Conservation (phyloP, 2,329 filamentous ascomycete genomes). For the Seiridium unicorne region DNA sequence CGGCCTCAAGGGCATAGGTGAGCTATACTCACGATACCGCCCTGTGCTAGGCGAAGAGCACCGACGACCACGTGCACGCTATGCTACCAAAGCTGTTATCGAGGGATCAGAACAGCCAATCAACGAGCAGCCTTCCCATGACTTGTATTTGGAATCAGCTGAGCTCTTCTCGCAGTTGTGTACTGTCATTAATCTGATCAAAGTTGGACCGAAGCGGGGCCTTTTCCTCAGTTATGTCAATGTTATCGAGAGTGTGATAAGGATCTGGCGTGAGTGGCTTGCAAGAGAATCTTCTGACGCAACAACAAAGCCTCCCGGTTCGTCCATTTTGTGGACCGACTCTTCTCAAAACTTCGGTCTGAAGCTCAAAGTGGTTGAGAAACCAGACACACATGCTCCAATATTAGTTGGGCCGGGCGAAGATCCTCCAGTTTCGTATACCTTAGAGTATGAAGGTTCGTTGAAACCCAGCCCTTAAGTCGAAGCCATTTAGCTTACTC, state of each 20-base stretch:
- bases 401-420: constrained; percentile 58
- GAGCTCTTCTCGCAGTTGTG: constrained; percentile 77
- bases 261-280: constrained; percentile 74
- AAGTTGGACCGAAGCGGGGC: constrained; percentile 58
- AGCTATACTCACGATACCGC: constrained; percentile 69
- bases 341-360: constrained; percentile 63
- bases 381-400: constrained; percentile 42
- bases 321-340: constrained; percentile 67
- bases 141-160: constrained; percentile 63
- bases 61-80: constrained; percentile 16
- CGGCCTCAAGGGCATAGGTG: constrained; percentile 40
- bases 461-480: background rate
- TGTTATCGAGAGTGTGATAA: constrained; percentile 65
- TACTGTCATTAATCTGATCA: constrained; percentile 66
- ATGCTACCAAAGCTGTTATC: constrained; percentile 17
- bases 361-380: constrained; percentile 61
- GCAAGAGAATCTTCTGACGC: constrained; percentile 25
- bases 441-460: constrained; percentile 66
- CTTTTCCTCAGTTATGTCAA: constrained; percentile 64
- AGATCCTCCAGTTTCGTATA: constrained; percentile 67
- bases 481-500: background rate
- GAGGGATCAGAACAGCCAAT: constrained; percentile 19
- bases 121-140: constrained; percentile 52
- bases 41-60: constrained; percentile 57
- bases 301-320: constrained; percentile 19